phyloP scores from a whole-genome alignment of 2,329 filamentous ascomycete species.

The Fusarium sp. region DNA sequence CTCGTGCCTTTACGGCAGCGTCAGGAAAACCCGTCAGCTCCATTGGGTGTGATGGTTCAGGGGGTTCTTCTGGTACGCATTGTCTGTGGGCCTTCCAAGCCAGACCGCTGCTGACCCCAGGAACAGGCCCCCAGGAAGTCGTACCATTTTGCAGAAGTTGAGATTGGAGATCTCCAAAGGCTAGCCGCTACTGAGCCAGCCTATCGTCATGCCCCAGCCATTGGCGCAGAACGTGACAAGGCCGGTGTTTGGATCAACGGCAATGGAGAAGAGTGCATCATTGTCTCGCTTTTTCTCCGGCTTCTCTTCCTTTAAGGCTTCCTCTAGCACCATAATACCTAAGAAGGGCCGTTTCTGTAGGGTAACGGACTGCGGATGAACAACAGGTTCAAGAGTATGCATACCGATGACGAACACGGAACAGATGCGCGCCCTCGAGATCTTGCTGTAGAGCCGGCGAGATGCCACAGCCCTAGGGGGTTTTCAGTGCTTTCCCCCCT shows the following conservation, averaged over 20 bases:
- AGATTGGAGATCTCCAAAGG: conserved; percentile 48
- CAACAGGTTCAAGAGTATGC: neutral
- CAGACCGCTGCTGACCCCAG: conserved; percentile 42
- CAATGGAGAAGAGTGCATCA: conserved; percentile 20
- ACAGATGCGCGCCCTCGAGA: conserved; percentile 26
- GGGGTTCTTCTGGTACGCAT: conserved; percentile 34
- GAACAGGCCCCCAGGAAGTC: conserved; percentile 40
- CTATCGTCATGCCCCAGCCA: conserved; percentile 42
- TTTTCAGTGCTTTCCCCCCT: conserved; percentile 25
- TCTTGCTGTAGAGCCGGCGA: conserved; percentile 20
- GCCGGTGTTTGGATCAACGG: conserved; percentile 29
- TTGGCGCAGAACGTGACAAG: conserved; percentile 40
- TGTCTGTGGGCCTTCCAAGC: conserved; percentile 34
- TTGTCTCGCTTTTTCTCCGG: conserved; percentile 32
- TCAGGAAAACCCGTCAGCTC: conserved; percentile 21
- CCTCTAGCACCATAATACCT: neutral
- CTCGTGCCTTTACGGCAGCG: conserved; percentile 14
- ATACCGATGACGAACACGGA: conserved; percentile 15
- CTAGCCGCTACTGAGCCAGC: conserved; percentile 42
- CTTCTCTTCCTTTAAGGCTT: conserved; percentile 10
- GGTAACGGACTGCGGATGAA: neutral
- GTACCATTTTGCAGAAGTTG: conserved; percentile 45
- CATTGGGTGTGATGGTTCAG: conserved; percentile 32
- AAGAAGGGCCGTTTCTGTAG: neutral
- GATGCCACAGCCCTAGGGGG: conserved; percentile 36